Conservation (phyloP, 371 early-diverging fungal species). For the Actinomortierella wolfii region DNA sequence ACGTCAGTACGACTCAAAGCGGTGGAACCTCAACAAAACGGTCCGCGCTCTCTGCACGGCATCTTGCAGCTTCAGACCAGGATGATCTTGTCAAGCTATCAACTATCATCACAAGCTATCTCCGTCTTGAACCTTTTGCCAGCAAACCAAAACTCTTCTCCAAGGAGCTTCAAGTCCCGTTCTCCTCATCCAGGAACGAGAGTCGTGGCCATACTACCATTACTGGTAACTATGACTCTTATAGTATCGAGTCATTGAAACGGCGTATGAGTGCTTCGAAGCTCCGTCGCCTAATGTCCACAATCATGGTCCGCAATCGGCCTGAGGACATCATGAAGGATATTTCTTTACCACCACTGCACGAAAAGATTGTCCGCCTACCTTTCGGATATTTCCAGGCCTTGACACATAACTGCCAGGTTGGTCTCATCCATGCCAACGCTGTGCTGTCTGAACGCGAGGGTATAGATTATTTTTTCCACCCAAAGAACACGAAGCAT, state of each 20-base stretch:
- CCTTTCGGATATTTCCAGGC: slow-evolving; percentile 66
- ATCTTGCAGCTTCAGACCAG: slow-evolving; percentile 12
- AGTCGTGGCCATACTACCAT: slow-evolving; percentile 50
- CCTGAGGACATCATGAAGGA: slow-evolving; percentile 56
- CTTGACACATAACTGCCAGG: slow-evolving; percentile 65
- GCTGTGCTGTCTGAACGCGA: slow-evolving; percentile 63
- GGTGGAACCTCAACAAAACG: too few relatives aligned
- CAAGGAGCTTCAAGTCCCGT: slow-evolving; percentile 12
- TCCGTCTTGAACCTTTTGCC: slow-evolving; percentile 58
- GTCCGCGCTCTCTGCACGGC: not conserved
- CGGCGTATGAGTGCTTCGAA: slow-evolving; percentile 8
- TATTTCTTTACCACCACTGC: slow-evolving; percentile 65
- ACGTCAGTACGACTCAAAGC: not conserved
- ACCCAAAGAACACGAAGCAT: slow-evolving; percentile 57
- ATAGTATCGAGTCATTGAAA: too few relatives aligned
- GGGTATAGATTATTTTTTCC: slow-evolving; percentile 76
- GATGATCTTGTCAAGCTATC: slow-evolving; percentile 53
- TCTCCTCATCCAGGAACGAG: slow-evolving; percentile 47
- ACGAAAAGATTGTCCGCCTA: slow-evolving; percentile 55
- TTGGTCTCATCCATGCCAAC: slow-evolving; percentile 70
- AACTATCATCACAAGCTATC: slow-evolving; percentile 50
- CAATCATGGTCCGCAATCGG: slow-evolving; percentile 72
- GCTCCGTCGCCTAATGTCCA: slow-evolving; percentile 57
- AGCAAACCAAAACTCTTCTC: slow-evolving; percentile 22
- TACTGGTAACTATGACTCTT: slow-evolving; percentile 26